phyloP scores from a whole-genome alignment of 208 protist species.

The Crithidia thermophila region DNA sequence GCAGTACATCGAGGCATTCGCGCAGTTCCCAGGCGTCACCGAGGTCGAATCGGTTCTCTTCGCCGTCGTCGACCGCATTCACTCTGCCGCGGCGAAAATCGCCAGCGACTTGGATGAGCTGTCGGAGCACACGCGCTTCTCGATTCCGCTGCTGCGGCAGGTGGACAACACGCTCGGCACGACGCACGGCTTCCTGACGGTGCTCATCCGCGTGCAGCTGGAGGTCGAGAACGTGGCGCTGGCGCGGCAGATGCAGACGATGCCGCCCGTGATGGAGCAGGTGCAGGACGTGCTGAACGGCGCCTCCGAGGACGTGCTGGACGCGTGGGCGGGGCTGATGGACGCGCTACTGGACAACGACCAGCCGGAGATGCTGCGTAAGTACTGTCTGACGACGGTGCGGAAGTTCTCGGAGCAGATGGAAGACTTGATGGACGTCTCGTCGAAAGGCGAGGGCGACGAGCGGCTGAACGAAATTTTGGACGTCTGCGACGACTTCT shows the following conservation, averaged over 20 bases:
- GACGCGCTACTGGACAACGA: conserved; percentile 51
- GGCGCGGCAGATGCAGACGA: conserved; percentile 50
- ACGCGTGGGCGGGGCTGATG: conserved; percentile 68
- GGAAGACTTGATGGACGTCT: conserved; percentile 78
- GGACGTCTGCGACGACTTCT: conserved; percentile 85
- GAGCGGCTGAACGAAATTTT: conserved; percentile 88
- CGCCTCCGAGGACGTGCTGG: conserved; percentile 70
- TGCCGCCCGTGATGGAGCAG: conserved; percentile 76
- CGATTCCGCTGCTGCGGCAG: conserved; percentile 55
- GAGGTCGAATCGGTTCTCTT: conserved; percentile 76
- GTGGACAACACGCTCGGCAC: conserved; percentile 49
- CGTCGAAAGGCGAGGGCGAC: conserved; percentile 72
- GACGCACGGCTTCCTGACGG: conserved; percentile 64
- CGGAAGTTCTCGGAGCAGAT: conserved; percentile 65
- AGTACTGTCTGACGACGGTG: conserved; percentile 67
- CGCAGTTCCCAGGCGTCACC: conserved; percentile 61
- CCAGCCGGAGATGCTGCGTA: conserved; percentile 56
- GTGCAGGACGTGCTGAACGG: conserved; percentile 75
- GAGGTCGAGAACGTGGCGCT: conserved; percentile 88
- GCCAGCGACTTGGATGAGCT: conserved; percentile 46
- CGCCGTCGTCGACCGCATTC: conserved; percentile 75
- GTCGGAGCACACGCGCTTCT: conserved; percentile 39
- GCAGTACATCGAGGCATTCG: conserved; percentile 82
- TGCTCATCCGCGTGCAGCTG: conserved; percentile 83
- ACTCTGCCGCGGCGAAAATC: conserved; percentile 53